Evolutionary conservation across 176 grass and related monocot genomes (phyloP).

Genomic region (Paspalum notatum): DNA sequence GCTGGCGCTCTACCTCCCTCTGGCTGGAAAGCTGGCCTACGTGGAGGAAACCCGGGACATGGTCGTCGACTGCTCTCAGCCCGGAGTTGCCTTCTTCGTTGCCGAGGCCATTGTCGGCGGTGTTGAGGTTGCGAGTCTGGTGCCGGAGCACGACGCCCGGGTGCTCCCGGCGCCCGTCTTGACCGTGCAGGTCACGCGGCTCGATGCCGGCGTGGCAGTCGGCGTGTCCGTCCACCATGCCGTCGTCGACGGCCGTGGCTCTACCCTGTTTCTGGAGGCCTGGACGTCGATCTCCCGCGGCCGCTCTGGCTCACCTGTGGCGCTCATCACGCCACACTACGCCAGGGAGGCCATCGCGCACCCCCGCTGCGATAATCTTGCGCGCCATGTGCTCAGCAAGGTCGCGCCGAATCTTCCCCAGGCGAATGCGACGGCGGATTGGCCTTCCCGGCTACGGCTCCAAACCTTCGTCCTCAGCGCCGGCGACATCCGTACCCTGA

Average conservation of each 20-base stretch:
- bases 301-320: background rate
- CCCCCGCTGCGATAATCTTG: background rate
- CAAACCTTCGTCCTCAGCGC: no score
- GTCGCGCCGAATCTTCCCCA: background rate
- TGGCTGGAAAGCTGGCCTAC: conserved; percentile 17
- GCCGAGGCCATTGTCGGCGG: background rate
- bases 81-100: conserved; percentile 7
- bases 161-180: conserved; percentile 28
- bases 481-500: conserved; percentile 8
- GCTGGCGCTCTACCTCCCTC: conserved; percentile 8
- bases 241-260: background rate
- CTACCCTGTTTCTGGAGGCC: background rate
- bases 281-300: background rate
- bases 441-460: no score
- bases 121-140: background rate
- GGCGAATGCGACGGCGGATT: background rate
- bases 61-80: background rate
- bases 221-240: background rate
- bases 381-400: background rate
- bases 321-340: background rate
- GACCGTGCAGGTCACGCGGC: conserved; percentile 15
- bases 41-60: conserved; percentile 9
- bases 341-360: background rate
- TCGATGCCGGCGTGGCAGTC: background rate
- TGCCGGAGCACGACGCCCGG: conserved; percentile 22